Conservation (phyloP, 2,329 filamentous ascomycete genomes). For the Fusarium marasasianum region DNA sequence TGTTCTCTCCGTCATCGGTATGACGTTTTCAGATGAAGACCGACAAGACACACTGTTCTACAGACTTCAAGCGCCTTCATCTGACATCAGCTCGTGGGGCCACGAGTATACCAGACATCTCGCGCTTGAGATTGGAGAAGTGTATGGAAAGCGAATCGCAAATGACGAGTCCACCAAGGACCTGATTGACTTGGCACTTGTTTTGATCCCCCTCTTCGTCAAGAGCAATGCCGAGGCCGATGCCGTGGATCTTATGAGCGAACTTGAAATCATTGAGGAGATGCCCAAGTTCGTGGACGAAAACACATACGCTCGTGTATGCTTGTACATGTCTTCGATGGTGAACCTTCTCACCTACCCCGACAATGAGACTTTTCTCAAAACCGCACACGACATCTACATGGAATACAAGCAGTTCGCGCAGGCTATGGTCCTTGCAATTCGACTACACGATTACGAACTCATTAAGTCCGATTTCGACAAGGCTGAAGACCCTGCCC, state of each 20-base stretch:
- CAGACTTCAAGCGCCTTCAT: conserved; percentile 85
- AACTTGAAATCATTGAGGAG: conserved; percentile 95
- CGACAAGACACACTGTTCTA: conserved; percentile 97
- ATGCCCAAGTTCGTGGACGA: conserved; percentile 91
- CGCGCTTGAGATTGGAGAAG: conserved; percentile 93
- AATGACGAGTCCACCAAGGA: conserved; percentile 87
- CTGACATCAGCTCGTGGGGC: conserved; percentile 96
- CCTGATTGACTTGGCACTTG: conserved; percentile 82
- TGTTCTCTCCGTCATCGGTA: conserved; percentile 95
- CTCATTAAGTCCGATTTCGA: conserved; percentile 86
- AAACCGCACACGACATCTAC: conserved; percentile 93
- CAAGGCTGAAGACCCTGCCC: conserved; percentile 78
- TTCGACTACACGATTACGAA: conserved; percentile 86
- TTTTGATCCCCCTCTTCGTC: conserved; percentile 92
- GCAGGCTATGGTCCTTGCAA: conserved; percentile 93
- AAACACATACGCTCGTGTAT: conserved; percentile 92
- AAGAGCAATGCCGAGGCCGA: conserved; percentile 98
- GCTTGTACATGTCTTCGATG: conserved; percentile 99
- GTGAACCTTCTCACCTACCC: conserved; percentile 97
- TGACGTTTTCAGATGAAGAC: conserved; percentile 98
- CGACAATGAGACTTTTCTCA: conserved; percentile 95
- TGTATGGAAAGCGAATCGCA: conserved; percentile 87
- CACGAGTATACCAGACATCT: conserved; percentile 98
- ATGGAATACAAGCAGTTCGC: conserved; percentile 91
- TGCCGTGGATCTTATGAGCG: conserved; percentile 95